Evolutionary conservation across 148 eudicot genomes (phyloP), one percentile per base, ranked within the genome.

Genomic region (Heliosperma pusillum): DNA sequence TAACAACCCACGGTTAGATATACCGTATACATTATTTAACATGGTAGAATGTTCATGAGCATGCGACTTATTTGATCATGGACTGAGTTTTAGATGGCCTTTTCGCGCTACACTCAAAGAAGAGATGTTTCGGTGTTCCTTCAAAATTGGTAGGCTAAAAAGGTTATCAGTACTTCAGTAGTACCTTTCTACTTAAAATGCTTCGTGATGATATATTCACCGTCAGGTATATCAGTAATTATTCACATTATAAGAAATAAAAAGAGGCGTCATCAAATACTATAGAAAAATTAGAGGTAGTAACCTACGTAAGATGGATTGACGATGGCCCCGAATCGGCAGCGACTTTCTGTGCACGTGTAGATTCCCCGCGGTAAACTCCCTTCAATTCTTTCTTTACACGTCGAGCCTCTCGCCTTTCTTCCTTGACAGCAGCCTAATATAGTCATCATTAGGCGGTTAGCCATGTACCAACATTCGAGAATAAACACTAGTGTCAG

Each of bases 261-360:
- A 44, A 40, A 25, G 13, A 47, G 29, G 20, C 42, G 24, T 74
- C 30, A 33, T 55, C 3, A 11, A 1, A 11, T 4, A 20, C 4
- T 5, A 20, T 11, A 7, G 47, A 52, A 33, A 30, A 36, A 33
- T n/a, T 15, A 24, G 65, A 33, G 19, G 40, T 12, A 72, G 45
- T 10, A 12, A 69, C 83, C 69, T 71, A 95, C 90, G 83, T 85
- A 66, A 92, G 91, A 85, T 87, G 99, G 76, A 89, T 88, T 79
- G 97, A 82, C 29, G 99, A 92, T 82, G 97, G 97, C 44, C 97
- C 97, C 33, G 89, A 83, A 73, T 85, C 69, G 52, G 99, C 97
- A 75, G 89, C 94, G 75, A 90, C 94, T 82, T 80, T 89, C 87
- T 96, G 97, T 19, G 99, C 99, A 87, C 79, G 97, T 52, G 88